Base-by-base conservation (phyloP, 1,284 basidiomycete genomes). In the Cryptococcus depauperatus region DNA sequence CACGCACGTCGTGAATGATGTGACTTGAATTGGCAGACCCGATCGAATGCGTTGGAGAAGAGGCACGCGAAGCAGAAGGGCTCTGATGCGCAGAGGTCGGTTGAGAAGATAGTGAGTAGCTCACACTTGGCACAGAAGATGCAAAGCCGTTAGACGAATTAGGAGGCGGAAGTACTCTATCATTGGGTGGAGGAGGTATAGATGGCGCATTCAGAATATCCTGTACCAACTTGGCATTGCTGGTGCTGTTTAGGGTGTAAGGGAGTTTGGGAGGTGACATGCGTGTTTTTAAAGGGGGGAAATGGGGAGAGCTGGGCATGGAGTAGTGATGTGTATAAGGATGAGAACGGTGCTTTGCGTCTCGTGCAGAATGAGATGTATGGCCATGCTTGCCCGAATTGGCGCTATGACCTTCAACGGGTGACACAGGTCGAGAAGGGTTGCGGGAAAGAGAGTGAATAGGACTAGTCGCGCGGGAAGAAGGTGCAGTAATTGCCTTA, bases 1-100 rank as follows among this genome's bases (percentile, higher is more conserved):
- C 75, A 28, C 84, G 80, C 16, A 91, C 82, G 3, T 68, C 85
- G 37, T 58, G 55, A 5, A 47, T 80, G 58, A 79, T 79, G 51
- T 37, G 62, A 52, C 41, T 62, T 52, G 35, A 37, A 46, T 32
- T 55, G 49, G 14, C 41, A 38, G 25, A 48, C 45, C 29, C 47
- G 44, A 16, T 37, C 30, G 44, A 50, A 46, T 64, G 58, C 3
- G 62, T 59, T 0, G 69, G 69, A 16, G 62, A 66, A 1, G 55
- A 54, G 4, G 66, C 61, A 22, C 70, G 55, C 23, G 64, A 67
- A 6, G 64, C 66, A 5, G 45, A 48, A 1, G 70, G 70, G 19
- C 60, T 64, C 23, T 47, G 58, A 39, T 69, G 65, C 5, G 65
- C 52, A 6, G 69, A 72, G 14, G 56, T 56, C 14, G 64, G 57